Base-by-base conservation (phyloP, 1,284 basidiomycete genomes). In the Ustilago crameri region DNA sequence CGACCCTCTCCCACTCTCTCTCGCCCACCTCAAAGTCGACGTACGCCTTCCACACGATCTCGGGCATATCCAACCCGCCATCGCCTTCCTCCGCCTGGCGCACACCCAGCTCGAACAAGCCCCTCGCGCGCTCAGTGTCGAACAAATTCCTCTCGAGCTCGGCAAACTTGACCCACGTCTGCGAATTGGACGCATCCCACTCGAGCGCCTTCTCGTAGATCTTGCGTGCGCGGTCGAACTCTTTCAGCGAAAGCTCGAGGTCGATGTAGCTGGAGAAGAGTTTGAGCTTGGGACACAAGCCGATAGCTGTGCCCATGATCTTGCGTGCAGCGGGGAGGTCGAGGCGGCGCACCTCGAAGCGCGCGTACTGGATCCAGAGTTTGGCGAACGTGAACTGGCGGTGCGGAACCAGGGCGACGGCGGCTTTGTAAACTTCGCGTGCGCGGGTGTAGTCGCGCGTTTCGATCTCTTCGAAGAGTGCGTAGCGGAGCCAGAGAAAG, bases 351-450 rank as follows among this genome's bases (percentile, higher is more conserved):
- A 98, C 87, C 84, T 98, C 95, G 79, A 98, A 98, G 65, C 91
- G 89, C 1, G 95, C 93, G 76, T 91, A 96, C 85, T 79, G 91
- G 87, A 47, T 91, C 82, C 82, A 84, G 20, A 84, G 74, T 76
- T 98, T 98, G 14, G 95, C 93, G 76, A 99, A 99, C 0, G 96
- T 98, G 84, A 99, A 98, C 56, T 90, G 88, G 80, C 94, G 94
- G 84, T 98, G 96, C 0, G 96, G 95, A 1, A 98, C 90, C 23
- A 98, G 88, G 62, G 88, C 89, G 63, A 96, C 85, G 5, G 91
- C 93, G 0, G 93, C 94, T 84, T 93, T 91, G 85, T 95, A 98
- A 30, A 98, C 91, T 79, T 98, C 92, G 50, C 94, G 88, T 17
- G 92, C 87, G 7, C 95, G 90, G 30, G 87, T 87, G 73, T 89